Conservation (phyloP, 331 rosid genomes). For the Cydonia oblonga region DNA sequence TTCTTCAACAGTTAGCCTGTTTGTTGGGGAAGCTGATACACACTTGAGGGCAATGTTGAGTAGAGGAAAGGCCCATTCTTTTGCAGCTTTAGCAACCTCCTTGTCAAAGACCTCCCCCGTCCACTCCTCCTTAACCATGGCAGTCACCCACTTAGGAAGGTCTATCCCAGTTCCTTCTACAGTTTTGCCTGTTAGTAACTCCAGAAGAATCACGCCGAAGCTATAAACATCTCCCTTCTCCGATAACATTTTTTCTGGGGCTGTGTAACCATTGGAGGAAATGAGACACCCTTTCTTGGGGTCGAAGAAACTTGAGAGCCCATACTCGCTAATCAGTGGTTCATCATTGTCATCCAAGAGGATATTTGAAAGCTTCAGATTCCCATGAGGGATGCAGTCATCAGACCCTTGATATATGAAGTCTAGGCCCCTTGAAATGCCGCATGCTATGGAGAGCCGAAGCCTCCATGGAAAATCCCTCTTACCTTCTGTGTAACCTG, state of each 20-base stretch:
- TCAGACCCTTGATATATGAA: constrained; percentile 36
- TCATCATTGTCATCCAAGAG: constrained; percentile 44
- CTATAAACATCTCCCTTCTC: constrained; percentile 57
- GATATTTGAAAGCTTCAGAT: constrained; percentile 63
- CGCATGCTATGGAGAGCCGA: constrained; percentile 45
- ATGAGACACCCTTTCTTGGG: constrained; percentile 22
- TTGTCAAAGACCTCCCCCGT: constrained; percentile 75
- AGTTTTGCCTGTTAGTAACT: constrained; percentile 51
- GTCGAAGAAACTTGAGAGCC: constrained; percentile 42
- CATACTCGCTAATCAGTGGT: constrained; percentile 61
- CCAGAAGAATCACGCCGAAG: constrained; percentile 56
- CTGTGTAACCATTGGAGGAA: constrained; percentile 39
- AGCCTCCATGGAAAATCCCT: constrained; percentile 48
- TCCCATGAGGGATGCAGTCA: constrained; percentile 56
- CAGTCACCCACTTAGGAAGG: constrained; percentile 67
- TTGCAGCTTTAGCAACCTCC: constrained; percentile 35
- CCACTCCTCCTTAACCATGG: constrained; percentile 77
- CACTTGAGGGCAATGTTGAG: constrained; percentile 53
- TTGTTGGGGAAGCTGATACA: constrained; percentile 37
- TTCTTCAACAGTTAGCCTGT: constrained; percentile 40
- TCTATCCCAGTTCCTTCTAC: constrained; percentile 43
- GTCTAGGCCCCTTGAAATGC: constrained; percentile 55
- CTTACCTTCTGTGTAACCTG: constrained; percentile 45
- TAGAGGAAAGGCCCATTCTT: constrained; percentile 49
- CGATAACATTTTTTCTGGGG: constrained; percentile 46